Conservation (phyloP, 1,284 basidiomycete genomes). For the Marasmius oreades region DNA sequence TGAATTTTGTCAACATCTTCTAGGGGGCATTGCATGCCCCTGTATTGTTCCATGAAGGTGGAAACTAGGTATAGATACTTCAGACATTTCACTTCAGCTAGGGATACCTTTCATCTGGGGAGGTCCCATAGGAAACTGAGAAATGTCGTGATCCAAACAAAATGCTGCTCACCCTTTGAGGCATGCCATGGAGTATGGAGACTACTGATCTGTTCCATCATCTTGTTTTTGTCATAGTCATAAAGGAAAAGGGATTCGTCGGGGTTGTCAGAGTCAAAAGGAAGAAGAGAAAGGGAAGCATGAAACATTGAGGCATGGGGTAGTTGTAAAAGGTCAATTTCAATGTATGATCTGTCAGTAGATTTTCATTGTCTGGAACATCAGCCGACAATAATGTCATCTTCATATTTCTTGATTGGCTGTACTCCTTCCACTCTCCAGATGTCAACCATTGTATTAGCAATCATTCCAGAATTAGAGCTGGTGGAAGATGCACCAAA, state of each 20-base stretch:
- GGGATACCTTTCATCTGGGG: constrained; percentile 1
- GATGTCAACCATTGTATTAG: constrained; percentile 27
- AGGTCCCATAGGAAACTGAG: constrained; percentile 19
- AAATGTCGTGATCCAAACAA: not conserved
- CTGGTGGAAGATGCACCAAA: constrained; percentile 25
- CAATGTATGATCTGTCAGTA: not conserved
- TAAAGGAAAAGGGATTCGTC: too few relatives aligned
- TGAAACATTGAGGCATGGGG: too few relatives aligned
- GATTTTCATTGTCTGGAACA: not conserved
- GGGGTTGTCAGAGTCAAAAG: too few relatives aligned
- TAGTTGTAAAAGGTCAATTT: too few relatives aligned
- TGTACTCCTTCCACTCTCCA: constrained; percentile 10
- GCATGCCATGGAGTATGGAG: constrained; percentile 12
- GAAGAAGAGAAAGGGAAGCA: too few relatives aligned
- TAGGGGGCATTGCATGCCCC: too few relatives aligned
- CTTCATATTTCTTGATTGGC: not conserved
- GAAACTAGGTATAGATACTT: constrained; percentile 7
- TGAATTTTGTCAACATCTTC: constrained; percentile 5
- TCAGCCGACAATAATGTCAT: not conserved
- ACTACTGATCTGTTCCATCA: too few relatives aligned
- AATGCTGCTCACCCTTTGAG: constrained; percentile 7
- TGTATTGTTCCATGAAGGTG: not conserved
- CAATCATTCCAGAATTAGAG: constrained; percentile 30
- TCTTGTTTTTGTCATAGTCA: too few relatives aligned
- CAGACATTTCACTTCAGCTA: constrained; percentile 9